Evolutionary conservation across 768 basidiomycete species (phyloP).

Genomic region (Xanthoconium stramineum): DNA sequence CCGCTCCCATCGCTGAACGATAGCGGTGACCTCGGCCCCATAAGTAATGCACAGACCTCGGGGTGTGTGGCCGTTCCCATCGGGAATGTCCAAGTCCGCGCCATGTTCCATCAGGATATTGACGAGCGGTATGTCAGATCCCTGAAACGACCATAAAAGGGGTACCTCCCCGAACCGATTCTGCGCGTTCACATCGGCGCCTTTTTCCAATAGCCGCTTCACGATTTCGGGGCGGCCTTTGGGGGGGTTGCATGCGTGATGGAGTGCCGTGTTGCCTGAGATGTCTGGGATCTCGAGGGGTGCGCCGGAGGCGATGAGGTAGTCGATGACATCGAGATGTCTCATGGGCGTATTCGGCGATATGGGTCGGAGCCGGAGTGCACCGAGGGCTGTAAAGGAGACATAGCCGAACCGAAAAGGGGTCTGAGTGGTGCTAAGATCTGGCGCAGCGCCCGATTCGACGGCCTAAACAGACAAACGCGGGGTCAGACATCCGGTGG

Average conservation of each 20-base stretch:
- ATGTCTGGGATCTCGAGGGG: conserved; percentile 44
- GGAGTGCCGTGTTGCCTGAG: conserved; percentile 47
- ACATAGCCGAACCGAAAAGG: conserved; percentile 43
- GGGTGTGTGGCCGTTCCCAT: conserved; percentile 39
- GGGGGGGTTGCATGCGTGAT: conserved; percentile 39
- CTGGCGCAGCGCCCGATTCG: conserved; percentile 33
- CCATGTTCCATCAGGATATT: conserved; percentile 49
- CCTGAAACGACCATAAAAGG: conserved; percentile 34
- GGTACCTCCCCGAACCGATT: conserved; percentile 49
- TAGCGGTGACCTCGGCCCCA: conserved; percentile 45
- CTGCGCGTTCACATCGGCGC: conserved; percentile 48
- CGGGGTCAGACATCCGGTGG: not conserved
- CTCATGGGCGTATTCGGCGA: conserved; percentile 14
- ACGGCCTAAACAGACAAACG: conserved; percentile 15
- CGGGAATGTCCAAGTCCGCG: conserved; percentile 41
- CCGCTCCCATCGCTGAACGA: conserved; percentile 44
- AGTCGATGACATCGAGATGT: conserved; percentile 37
- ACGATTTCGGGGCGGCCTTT: conserved; percentile 30
- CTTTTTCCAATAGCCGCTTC: conserved; percentile 40
- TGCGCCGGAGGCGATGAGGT: conserved; percentile 41
- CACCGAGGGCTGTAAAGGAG: conserved; percentile 38
- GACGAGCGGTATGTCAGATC: conserved; percentile 32
- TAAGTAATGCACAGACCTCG: conserved; percentile 28
- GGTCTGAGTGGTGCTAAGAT: conserved; percentile 40
- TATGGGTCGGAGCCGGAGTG: conserved; percentile 31